These are phyloP conservation scores for Pseudogymnoascus sp. DNA, from an alignment of 2,329 filamentous ascomycete species.

Conservation along the genomic window DNA sequence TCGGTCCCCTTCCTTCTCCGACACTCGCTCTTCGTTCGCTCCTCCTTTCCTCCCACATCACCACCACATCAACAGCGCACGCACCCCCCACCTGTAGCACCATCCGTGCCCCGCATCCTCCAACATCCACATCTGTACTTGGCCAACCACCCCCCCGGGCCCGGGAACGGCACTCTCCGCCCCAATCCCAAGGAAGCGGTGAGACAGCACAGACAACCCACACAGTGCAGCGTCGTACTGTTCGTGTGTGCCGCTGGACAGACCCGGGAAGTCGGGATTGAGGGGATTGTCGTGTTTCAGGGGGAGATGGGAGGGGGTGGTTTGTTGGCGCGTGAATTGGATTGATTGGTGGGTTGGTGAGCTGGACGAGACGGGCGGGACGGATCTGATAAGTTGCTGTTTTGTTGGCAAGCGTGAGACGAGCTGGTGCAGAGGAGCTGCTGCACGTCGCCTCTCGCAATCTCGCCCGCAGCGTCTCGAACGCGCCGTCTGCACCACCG, in stretches of 20 bases:
- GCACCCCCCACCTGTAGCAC: neutral
- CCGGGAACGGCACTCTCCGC: neutral
- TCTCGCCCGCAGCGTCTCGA: conserved; percentile 1
- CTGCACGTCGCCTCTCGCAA: neutral
- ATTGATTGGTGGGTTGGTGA: neutral
- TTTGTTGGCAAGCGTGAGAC: neutral
- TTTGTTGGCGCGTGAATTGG: neutral
- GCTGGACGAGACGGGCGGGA: neutral
- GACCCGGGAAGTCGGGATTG: neutral
- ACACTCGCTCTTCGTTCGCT: neutral
- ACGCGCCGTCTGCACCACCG: neutral
- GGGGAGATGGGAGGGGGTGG: neutral
- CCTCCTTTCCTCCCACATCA: neutral
- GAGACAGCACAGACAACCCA: neutral
- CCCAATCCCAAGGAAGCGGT: conserved; percentile 3
- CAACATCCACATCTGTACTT: neutral
- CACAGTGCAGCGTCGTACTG: neutral
- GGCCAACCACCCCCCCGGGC: neutral
- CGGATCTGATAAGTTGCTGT: neutral
- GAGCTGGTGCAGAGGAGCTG: neutral
- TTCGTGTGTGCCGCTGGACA: neutral
- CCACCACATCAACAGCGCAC: neutral
- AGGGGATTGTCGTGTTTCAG: neutral
- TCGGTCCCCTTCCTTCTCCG: neutral
- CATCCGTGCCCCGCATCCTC: neutral